Base-by-base conservation (phyloP, 768 basidiomycete genomes). In the Hericium rajendrae region DNA sequence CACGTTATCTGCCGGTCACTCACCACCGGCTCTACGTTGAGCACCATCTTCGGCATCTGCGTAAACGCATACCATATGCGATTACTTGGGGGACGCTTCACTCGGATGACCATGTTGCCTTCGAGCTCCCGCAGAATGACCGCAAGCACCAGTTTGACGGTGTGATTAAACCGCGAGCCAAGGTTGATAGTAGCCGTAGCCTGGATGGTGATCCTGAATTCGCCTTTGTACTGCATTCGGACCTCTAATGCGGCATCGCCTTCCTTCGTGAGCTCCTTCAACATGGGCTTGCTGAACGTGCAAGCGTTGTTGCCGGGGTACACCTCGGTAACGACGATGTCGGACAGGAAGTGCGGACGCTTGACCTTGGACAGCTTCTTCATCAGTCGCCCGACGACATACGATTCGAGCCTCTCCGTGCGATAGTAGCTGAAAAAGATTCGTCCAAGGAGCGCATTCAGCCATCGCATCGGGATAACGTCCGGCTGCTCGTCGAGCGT, bases 51-150 rank as follows among this genome's bases (percentile, higher is more conserved):
- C 0, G 97, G 97, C 67, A 82, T 82, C 61, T 85, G 80, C 37
- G 94, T 97, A 68, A 99, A 99, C 2, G 87, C 88, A 60, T 91
- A 95, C 97, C 95, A 99, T 51, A 99, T 79, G 28, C 97, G 86
- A 68, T 87, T 94, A 67, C 88, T 91, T 2, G 97, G 97, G 10
- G 97, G 94, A n/a, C 86, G 79, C 69, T 99, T 99, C 62, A 98
- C 78, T 65, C 86, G 88, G 66, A 98, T 72, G 24, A 95, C 74
- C 28, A 98, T 68, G 68, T 97, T 94, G 9, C 97, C 97, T 65
- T 95, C 92, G 37, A 99, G 69, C 65, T 91, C 91, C 63, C 88
- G 86, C 54, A 99, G 70, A 4, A 97, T 87, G 15, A 86, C 86
- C 0, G 94, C 93, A 32, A 98, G 78, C 1, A 90, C 90, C 48